Evolutionary conservation across 805 yeast genomes (phyloP), one percentile per base, ranked within the genome.

Genomic region (Yamadazyma kitorensis): DNA sequence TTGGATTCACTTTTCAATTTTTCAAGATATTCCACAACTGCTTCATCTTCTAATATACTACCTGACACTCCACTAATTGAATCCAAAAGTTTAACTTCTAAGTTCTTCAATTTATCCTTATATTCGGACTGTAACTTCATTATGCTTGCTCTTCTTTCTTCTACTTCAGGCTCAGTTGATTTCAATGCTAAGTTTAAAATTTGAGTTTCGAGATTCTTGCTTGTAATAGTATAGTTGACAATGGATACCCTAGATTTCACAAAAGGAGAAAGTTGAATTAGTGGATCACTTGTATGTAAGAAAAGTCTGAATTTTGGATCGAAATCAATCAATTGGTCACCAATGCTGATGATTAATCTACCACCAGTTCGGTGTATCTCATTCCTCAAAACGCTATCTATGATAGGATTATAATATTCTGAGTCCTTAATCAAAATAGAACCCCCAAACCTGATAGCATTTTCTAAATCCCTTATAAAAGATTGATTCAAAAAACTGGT

Each of bases 401-500:
- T 51, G 6, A 85, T 59, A 0, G 96, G 95, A 52, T 91, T 91
- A 49, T 74, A 80, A 44, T 71, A 61, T 49, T 91, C 97, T 3
- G 89, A 88, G 58, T 91, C 91, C 44, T 77, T 77, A 12, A 91
- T 69, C 10, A 89, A 51, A 6, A 91, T 61, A 1, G 74, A 48
- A 2, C 86, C 87, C 4, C 98, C 97, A 66, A 89, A 89, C 43
- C 93, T 65, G 17, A 89, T 52, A 0, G 95, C 82, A 48, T 86
- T 83, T 52, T 88, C 95, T 11, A 91, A 50, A 27, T 77, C 82
- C 43, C 78, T 80, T 3, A 73, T 52, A 52, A 80, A 85, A 0
- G 82, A 75, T 4, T 68, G 73, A 47, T 84, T 87, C 27, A 82
- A 55, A 49, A 91, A 86, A 47, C 94, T 84, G 0, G 95, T 76